Base-by-base conservation (phyloP, 139 green algal genomes). In the Astrephomene gubernaculifera region DNA sequence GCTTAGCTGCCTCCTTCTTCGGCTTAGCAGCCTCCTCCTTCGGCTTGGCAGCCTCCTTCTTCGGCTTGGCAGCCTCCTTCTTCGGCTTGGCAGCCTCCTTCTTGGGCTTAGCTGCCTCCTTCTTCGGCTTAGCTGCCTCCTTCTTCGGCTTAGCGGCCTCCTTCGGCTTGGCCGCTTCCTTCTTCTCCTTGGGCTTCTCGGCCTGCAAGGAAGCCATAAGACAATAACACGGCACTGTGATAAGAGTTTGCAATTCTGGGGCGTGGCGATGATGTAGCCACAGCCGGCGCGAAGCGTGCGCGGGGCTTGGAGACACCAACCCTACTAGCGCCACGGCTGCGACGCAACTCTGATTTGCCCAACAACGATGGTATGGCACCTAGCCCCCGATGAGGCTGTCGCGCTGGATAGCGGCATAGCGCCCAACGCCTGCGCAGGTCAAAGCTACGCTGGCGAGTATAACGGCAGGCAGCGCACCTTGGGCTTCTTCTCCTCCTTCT, bases 21-120 rank as follows among this genome's bases (percentile, higher is more conserved):
- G 65, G 33, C 86, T 90, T 88, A n/a, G 38, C 0, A 41, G 68
- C 38, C 36, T 36, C 49, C 33, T 12, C 69, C 73, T 69, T 54
- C 36, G 67, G 12, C 71, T 91, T 87, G 67, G 73, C 19, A 22
- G 71, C 70, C 33, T 93, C 90, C 25, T 82, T 76, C 39, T 19
- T 27, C 36, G 36, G 9, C 27, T n/a, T 25, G 22, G 67, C 36
- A 17, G 38, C 67, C 36, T 25, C 67, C 70, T 60, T 74, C 21
- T 52, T 38, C 67, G 9, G n/a, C n/a, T 8, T 25, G 8, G 64
- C 64, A 43, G 49, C 49, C 49, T 57, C 49, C n/a, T n/a, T n/a
- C n/a, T n/a, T n/a, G n/a, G n/a, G n/a, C n/a, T n/a, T n/a, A n/a
- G n/a, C n/a, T n/a, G n/a, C n/a, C n/a, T n/a, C n/a, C 49, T 65